Percentiles rank a stretch among this genome's conserved stretches.
phyloP scores from a whole-genome alignment of 371 early-diverging fungal species.

The Rhizopus arrhizus region DNA sequence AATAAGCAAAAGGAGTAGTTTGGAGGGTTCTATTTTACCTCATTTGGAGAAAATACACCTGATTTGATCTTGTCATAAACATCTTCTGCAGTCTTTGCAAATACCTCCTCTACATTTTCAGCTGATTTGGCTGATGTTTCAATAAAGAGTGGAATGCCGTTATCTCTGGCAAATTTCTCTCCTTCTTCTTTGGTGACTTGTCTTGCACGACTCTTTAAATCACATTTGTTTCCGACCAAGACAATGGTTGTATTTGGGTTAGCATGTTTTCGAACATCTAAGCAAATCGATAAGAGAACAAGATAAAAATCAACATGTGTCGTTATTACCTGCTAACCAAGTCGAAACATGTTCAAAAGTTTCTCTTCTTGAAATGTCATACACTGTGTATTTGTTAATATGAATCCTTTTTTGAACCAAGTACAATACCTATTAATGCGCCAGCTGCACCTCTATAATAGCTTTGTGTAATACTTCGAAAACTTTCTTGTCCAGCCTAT shows the following conservation, averaged over 20 bases:
- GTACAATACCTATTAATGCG: constrained; percentile 69
- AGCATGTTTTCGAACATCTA: constrained; percentile 81
- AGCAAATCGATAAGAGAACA: no score
- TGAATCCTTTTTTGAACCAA: background rate
- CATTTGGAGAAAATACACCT: constrained; percentile 77
- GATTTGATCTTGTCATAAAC: constrained; percentile 82
- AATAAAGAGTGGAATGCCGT: constrained; percentile 82
- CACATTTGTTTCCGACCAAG: constrained; percentile 94
- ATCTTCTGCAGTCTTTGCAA: constrained; percentile 76
- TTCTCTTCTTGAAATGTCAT: constrained; percentile 83
- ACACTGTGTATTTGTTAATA: constrained; percentile 44
- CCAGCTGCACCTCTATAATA: constrained; percentile 98
- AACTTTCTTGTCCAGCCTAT: constrained; percentile 92
- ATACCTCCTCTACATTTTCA: constrained; percentile 86
- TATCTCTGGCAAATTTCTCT: constrained; percentile 82
- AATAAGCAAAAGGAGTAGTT: constrained; percentile 3
- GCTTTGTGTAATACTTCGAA: constrained; percentile 93
- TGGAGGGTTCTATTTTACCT: constrained; percentile 42
- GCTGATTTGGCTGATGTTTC: constrained; percentile 96
- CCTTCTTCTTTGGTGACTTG: constrained; percentile 90
- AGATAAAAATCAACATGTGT: no score
- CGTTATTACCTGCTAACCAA: constrained; percentile 82
- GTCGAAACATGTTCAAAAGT: constrained; percentile 89
- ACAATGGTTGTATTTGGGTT: constrained; percentile 92
- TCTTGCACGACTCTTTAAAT: constrained; percentile 73